Percentiles rank a stretch among this genome's conserved stretches.
phyloP scores from a whole-genome alignment of 768 basidiomycete genomes.

The Rhizopogon roseolus region DNA sequence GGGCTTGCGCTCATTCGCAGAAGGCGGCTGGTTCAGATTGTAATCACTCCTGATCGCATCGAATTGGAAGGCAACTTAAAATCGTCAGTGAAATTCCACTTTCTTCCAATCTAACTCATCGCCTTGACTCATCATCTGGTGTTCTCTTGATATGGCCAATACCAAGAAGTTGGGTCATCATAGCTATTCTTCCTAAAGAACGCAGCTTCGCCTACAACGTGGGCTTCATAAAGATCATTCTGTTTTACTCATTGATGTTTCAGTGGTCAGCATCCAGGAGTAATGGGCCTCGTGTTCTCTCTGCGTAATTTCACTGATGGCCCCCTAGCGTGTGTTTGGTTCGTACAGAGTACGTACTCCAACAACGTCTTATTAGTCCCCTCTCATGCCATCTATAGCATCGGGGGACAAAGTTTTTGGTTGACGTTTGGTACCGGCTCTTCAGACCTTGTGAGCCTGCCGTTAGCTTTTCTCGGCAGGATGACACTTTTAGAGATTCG shows the following conservation, averaged over 20 bases:
- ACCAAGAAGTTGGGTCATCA: background rate
- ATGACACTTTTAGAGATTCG: background rate
- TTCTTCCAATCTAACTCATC: background rate
- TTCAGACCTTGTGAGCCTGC: constrained; percentile 42
- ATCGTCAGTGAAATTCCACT: background rate
- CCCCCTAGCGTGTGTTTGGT: constrained; percentile 28
- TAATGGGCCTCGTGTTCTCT: constrained; percentile 13
- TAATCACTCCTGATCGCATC: background rate
- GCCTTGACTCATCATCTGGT: background rate
- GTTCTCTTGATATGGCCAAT: background rate
- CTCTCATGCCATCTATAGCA: constrained; percentile 17
- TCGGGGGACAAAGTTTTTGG: constrained; percentile 39
- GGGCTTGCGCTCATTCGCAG: background rate
- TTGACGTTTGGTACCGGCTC: constrained; percentile 54
- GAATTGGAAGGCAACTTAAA: background rate
- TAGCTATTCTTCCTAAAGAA: background rate
- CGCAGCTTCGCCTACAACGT: constrained; percentile 4
- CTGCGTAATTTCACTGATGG: constrained; percentile 4
- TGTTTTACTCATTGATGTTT: constrained; percentile 13
- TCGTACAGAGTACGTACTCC: constrained; percentile 16
- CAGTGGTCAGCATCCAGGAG: constrained; percentile 16
- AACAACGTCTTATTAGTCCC: background rate
- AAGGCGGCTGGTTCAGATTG: background rate
- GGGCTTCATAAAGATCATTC: background rate
- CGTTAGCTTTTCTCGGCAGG: background rate